Conservation (phyloP, 768 basidiomycete species). For the Tubosaeta brunneosetosa region DNA sequence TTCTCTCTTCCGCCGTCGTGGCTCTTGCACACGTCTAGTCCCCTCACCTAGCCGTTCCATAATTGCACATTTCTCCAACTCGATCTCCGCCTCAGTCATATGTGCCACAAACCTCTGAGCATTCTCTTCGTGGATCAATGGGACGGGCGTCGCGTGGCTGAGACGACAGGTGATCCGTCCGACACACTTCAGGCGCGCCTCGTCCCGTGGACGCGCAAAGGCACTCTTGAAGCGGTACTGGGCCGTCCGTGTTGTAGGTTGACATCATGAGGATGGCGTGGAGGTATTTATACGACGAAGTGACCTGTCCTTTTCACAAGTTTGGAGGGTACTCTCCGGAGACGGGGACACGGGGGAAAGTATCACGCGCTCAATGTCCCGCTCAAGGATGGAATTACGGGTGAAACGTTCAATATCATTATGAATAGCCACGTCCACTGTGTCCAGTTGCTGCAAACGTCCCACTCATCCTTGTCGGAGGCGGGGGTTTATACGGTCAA, state of each 20-base stretch:
- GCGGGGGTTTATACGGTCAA: constrained; percentile 97
- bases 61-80: no score
- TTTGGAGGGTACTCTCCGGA: constrained; percentile 83
- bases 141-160: no score
- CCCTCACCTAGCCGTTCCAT: constrained; percentile 67
- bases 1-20: constrained; percentile 15
- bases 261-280: constrained; percentile 99
- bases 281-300: constrained; percentile 98
- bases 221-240: no score
- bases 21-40: constrained; percentile 36
- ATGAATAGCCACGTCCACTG: constrained; percentile 95
- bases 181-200: no score
- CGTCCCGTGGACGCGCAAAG: no score
- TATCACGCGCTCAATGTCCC: constrained; percentile 93
- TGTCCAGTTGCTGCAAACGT: constrained; percentile 83
- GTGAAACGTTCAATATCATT: constrained; percentile 80
- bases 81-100: constrained; percentile 71
- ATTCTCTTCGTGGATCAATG: no score
- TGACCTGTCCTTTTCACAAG: constrained; percentile 97
- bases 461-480: constrained; percentile 88
- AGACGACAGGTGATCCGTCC: no score
- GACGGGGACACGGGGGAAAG: constrained; percentile 77
- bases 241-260: constrained; percentile 91
- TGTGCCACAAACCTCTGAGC: no score
- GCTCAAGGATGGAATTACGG: constrained; percentile 88